Evolutionary conservation across 495 filamentous ascomycete genomes (phyloP).

Genomic region (Penicillium paxilli): DNA sequence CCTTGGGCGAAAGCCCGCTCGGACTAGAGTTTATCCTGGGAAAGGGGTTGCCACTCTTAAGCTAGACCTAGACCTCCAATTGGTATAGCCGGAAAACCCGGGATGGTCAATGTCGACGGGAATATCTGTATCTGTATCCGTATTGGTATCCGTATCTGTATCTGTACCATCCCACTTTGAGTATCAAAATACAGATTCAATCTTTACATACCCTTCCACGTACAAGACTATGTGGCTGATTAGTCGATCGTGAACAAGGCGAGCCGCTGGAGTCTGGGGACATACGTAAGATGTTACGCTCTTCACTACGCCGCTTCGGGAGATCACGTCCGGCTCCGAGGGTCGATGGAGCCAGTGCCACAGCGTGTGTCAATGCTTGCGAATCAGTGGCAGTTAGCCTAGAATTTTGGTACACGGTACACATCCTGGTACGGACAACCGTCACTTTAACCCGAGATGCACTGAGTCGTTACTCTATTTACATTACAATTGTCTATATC

Average conservation of each 20-base stretch:
- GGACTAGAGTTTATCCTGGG: constrained; percentile 7
- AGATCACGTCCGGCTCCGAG: constrained; percentile 22
- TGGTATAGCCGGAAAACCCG: background rate
- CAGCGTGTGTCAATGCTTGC: background rate
- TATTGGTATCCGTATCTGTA: background rate
- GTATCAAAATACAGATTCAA: background rate
- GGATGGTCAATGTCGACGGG: too few species aligned
- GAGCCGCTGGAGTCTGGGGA: constrained; percentile 16
- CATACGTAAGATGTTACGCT: constrained; percentile 33
- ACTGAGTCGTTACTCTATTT: too few species aligned
- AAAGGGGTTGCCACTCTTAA: background rate
- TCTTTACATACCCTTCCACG: background rate
- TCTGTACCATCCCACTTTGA: background rate
- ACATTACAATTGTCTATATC: too few species aligned
- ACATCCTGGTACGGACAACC: too few species aligned
- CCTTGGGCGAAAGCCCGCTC: constrained; percentile 1
- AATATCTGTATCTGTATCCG: background rate
- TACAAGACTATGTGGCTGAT: background rate
- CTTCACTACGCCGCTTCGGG: constrained; percentile 14
- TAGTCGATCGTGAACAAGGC: constrained; percentile 3
- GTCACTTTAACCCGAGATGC: too few species aligned
- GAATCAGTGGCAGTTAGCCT: background rate
- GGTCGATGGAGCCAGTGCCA: constrained; percentile 3
- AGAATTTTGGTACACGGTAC: background rate
- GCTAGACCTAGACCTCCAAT: background rate